These are phyloP conservation scores for Aspergillus fijiensis DNA, from an alignment of 2,329 filamentous ascomycete genomes.

Conservation along the genomic window DNA sequence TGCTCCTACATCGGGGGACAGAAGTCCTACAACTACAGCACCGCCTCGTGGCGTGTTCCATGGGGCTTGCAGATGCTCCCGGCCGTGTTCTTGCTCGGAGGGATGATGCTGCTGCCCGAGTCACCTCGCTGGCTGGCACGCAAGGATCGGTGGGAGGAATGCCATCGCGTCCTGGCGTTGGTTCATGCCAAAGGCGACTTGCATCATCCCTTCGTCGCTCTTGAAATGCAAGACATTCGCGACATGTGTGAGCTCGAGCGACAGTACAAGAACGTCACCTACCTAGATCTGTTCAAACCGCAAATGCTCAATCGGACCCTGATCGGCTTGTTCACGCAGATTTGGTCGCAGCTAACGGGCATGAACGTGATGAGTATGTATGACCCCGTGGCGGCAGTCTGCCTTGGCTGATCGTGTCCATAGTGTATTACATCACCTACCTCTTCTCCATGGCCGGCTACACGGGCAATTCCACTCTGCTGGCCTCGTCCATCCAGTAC, in stretches of 20 bases:
- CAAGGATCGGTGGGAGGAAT: conserved; percentile 60
- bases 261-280: conserved; percentile 66
- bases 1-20: conserved; percentile 59
- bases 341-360: conserved; percentile 73
- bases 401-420: neutral
- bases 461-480: conserved; percentile 57
- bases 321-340: conserved; percentile 70
- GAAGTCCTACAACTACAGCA: conserved; percentile 27
- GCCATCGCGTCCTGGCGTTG: conserved; percentile 50
- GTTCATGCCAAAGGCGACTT: conserved; percentile 66
- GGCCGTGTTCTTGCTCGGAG: conserved; percentile 57
- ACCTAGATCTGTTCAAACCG: conserved; percentile 70
- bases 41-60: conserved; percentile 61
- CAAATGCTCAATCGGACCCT: conserved; percentile 72
- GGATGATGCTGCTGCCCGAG: conserved; percentile 55
- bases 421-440: conserved; percentile 66
- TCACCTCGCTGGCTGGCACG: conserved; percentile 64
- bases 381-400: too few relatives aligned
- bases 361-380: conserved; percentile 67
- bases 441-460: conserved; percentile 72
- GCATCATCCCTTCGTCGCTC: conserved; percentile 63
- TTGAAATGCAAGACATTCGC: conserved; percentile 70
- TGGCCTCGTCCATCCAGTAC: conserved; percentile 70
- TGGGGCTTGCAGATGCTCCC: conserved; percentile 66
- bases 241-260: conserved; percentile 73